Evolutionary conservation across 306 rosid genomes (phyloP), one percentile per base, ranked within the genome.

Genomic region (Medicago truncatula): DNA sequence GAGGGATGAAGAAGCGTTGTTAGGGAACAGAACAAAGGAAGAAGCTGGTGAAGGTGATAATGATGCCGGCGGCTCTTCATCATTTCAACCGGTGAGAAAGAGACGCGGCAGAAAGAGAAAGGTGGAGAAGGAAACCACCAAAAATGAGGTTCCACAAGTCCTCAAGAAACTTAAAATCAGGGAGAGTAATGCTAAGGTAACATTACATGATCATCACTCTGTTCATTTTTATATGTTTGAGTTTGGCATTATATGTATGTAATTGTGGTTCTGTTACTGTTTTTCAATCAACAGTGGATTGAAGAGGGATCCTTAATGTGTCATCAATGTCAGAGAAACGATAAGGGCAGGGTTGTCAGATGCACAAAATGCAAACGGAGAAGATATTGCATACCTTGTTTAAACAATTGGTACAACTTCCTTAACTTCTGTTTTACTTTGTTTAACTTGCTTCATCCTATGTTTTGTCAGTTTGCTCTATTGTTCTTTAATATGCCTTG

Each of bases 311-410:
- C 84, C 79, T 60, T 70, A 53, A 92, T 90, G 97, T 95, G 97
- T 75, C 98, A 92, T 84, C 97, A 95, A 57, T 92, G 98, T 65
- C 96, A 95, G 80, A 90, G 93, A 82, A 92, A 87, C 73, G 97
- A 90, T 41, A 95, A 89, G 79, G 97, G 93, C 18, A 20, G 70
- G 50, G 93, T 95, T 65, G 89, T 90, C 20, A 81, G 93, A 68
- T 90, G 97, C 69, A 47, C 17, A 1, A 0, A 0, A 0, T 95
- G 97, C 61, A 84, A 52, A 39, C 74, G 80, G 71, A 95, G 81
- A 82, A 85, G 97, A 13, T 90, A 9, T 80, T 92, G 97, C 71
- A 0, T 87, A 21, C 89, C 74, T 12, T 94, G 96, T 74, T 5
- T 90, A 38, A 8, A 8, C 2, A 82, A 57, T 12, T 92, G 97